Percentiles rank a stretch among this genome's conserved stretches.
These are phyloP conservation scores for Fusarium sp. DNA, from an alignment of 2,329 filamentous ascomycete genomes.

Conservation along the genomic window DNA sequence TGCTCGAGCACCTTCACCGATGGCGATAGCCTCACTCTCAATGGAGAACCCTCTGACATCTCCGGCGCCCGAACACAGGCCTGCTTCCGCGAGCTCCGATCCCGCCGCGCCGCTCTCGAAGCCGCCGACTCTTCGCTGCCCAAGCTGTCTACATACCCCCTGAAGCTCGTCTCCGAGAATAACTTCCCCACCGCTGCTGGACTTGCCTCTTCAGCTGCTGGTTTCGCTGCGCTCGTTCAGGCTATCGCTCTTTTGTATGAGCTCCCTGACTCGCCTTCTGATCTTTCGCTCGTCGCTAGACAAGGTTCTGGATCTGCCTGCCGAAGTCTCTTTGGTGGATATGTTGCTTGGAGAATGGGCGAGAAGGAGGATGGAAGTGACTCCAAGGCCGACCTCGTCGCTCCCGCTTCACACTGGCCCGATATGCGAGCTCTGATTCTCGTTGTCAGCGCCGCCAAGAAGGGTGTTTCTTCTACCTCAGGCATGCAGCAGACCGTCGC, in stretches of 20 bases:
- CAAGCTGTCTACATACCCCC: conserved; percentile 79
- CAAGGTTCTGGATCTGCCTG: conserved; percentile 97
- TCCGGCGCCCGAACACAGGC: conserved; percentile 92
- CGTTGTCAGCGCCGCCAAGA: conserved; percentile 93
- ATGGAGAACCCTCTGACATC: conserved; percentile 85
- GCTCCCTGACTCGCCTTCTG: conserved; percentile 81
- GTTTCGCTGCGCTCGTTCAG: conserved; percentile 78
- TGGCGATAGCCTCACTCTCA: conserved; percentile 82
- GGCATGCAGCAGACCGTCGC: conserved; percentile 98
- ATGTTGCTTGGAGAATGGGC: conserved; percentile 94
- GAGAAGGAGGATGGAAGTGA: conserved; percentile 82
- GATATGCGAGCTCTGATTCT: conserved; percentile 93
- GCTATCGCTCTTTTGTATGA: conserved; percentile 94
- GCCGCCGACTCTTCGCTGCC: conserved; percentile 78
- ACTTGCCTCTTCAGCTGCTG: conserved; percentile 78
- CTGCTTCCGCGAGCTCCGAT: conserved; percentile 87
- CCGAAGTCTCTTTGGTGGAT: conserved; percentile 92
- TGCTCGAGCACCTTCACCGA: conserved; percentile 79
- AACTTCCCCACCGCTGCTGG: conserved; percentile 99
- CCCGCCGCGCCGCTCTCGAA: conserved; percentile 82
- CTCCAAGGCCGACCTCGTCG: conserved; percentile 88
- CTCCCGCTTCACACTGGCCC: conserved; percentile 91
- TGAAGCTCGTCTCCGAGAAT: conserved; percentile 94
- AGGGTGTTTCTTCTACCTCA: conserved; percentile 90
- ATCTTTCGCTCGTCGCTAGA: conserved; percentile 88